Base-by-base conservation (phyloP, 192 early-diverging fungal genomes). In the Linnemannia schmuckeri region DNA sequence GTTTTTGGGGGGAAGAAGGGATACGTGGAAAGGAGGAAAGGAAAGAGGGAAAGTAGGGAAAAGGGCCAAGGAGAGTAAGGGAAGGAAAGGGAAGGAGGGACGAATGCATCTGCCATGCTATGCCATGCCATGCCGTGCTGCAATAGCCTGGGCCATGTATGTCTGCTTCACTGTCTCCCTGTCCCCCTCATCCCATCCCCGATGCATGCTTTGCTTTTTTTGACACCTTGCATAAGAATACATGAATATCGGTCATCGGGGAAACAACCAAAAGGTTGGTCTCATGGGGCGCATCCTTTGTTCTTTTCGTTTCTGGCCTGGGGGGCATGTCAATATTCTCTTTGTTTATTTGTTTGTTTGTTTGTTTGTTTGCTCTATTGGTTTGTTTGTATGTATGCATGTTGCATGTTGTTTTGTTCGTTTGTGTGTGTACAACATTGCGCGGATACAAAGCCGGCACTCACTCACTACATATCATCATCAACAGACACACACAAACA, bases 71-170 rank as follows among this genome's bases (percentile, higher is more conserved):
- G 54, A 55, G 18, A 27, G 37, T n/a, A 49, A 5, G 37, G 37
- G 37, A 37, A 37, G 37, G 37, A 37, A 37, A 44, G 42, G 30
- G 70, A 10, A 37, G 30, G 46, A 55, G 52, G 37, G 40, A 71
- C 20, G 24, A 73, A 41, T 73, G 72, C 72, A 73, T 41, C 70
- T 71, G 38, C 70, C 70, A 41, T 71, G 35, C 40, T 20, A 71
- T 71, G 70, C 70, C 30, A 35, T 38, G 37, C 33, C 68, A 57
- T 57, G 55, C 61, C 61, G 9, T 66, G 61, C 61, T 66, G 61
- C 30, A 66, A 35, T 66, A 66, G 61, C 61, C 61, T 66, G 61
- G 61, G 15, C 61, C 61, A 66, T 66, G 30, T 30, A 66, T 66
- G 61, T 2, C 61, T 66, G 18, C 20, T 5, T 52, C 49, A 49